These are phyloP conservation scores for Exophiala bonariae DNA, from an alignment of 2,329 filamentous ascomycete species.

Conservation along the genomic window DNA sequence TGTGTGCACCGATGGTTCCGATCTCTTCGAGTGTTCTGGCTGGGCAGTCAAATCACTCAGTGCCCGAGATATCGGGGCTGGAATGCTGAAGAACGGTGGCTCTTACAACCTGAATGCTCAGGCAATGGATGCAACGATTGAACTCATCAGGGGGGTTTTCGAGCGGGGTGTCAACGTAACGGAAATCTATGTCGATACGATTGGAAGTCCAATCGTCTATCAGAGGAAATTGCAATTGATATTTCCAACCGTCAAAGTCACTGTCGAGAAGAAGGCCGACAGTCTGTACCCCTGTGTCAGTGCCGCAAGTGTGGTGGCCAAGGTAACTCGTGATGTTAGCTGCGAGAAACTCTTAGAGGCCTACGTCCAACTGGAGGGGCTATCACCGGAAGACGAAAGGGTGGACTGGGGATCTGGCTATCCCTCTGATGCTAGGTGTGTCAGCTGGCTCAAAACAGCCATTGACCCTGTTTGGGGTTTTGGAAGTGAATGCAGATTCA, in stretches of 20 bases:
- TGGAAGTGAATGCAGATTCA: slow-evolving; percentile 90
- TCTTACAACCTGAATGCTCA: slow-evolving; percentile 93
- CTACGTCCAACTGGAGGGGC: slow-evolving; percentile 40
- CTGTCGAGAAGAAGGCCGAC: slow-evolving; percentile 88
- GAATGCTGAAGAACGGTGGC: slow-evolving; percentile 65
- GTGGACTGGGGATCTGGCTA: slow-evolving; percentile 88
- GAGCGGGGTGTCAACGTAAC: slow-evolving; percentile 75
- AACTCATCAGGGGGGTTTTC: slow-evolving; percentile 75
- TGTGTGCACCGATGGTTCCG: slow-evolving; percentile 66
- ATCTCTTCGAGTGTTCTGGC: slow-evolving; percentile 67
- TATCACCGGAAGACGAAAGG: slow-evolving; percentile 24
- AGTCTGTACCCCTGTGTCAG: slow-evolving; percentile 89
- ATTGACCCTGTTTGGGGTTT: slow-evolving; percentile 96
- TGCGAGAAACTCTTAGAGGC: slow-evolving; percentile 74
- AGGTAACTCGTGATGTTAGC: slow-evolving; percentile 89
- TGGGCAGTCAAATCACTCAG: slow-evolving; percentile 83
- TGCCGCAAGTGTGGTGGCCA: slow-evolving; percentile 90
- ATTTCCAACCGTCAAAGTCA: slow-evolving; percentile 75
- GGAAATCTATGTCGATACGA: slow-evolving; percentile 94
- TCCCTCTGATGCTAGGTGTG: slow-evolving; percentile 80
- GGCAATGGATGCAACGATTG: slow-evolving; percentile 87
- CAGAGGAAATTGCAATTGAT: slow-evolving; percentile 80
- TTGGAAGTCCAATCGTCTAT: slow-evolving; percentile 79
- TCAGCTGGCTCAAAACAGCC: slow-evolving; percentile 76
- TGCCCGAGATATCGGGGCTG: slow-evolving; percentile 76